Evolutionary conservation across 805 yeast species (phyloP), one percentile per base, ranked within the genome.

Genomic region (Millerago galiae): DNA sequence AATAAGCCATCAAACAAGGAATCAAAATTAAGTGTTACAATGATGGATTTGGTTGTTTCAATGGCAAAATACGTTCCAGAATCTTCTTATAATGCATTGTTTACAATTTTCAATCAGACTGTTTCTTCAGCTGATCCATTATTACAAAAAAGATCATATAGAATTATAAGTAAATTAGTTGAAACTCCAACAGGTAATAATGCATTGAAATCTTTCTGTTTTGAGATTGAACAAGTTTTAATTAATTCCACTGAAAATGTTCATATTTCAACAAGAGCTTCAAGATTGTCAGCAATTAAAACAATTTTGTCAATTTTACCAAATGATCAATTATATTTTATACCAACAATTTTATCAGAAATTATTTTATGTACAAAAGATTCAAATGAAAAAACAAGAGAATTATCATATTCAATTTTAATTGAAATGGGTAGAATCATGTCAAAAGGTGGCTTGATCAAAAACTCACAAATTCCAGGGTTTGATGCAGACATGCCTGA

Each of bases 281-380:
- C 95, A 8, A 77, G 97, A 61, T 67, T 93, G 41, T 64, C 72
- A 25, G 85, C 95, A 5, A 69, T 93, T 35, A 67, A 72, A 39
- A 69, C 75, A 10, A 56, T 91, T 7, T 63, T 87, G 27, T 74
- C 76, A 17, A 54, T 78, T 16, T 60, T 90, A 34, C 95, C 97
- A 14, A 48, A 66, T 2, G 62, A 72, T 16, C 81, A 83, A 49
- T 66, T 88, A 53, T 75, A 76, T 51, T 88, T 90, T 61, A 80
- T 93, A 51, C 95, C 96, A 17, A 71, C 83, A 10, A 66, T 85
- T 32, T 70, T 89, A 30, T 87, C 96, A 42, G 98, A 93, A 67
- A 81, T 89, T 18, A 91, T 93, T 42, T 69, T 93, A 54, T 79
- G 88, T 25, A 90, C 97, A 7, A 93, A 91, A 63, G 96, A 89